A percentile compares a stretch with the other conserved stretches of the same genome.
phyloP scores from a whole-genome alignment of 768 basidiomycete species.

The Xerocomellus amylosporus region DNA sequence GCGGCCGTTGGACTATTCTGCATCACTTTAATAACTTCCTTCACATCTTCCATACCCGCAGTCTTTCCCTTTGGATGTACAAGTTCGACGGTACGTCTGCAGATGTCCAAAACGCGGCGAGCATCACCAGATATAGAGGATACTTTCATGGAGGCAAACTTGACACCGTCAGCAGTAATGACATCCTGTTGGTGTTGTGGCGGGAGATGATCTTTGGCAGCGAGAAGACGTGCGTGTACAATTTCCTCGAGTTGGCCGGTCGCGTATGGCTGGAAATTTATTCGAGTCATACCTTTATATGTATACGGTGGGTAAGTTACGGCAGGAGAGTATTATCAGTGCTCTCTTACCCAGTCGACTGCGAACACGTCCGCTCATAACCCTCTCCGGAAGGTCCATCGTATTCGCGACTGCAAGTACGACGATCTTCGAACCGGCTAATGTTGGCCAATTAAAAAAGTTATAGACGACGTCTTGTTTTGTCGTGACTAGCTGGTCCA shows the following conservation, averaged over 20 bases:
- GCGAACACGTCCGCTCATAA: constrained; percentile 87
- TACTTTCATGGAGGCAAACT: constrained; percentile 78
- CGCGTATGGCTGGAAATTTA: constrained; percentile 89
- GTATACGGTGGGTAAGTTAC: neutral
- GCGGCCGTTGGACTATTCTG: constrained; percentile 89
- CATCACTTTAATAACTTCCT: constrained; percentile 77
- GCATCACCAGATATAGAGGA: constrained; percentile 90
- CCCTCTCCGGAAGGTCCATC: constrained; percentile 95
- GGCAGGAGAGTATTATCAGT: neutral
- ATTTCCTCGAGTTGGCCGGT: constrained; percentile 79
- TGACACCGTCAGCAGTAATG: constrained; percentile 69
- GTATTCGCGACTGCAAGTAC: constrained; percentile 98
- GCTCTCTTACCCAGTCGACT: constrained; percentile 75
- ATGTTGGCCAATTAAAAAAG: constrained; percentile 99
- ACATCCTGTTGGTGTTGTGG: constrained; percentile 49
- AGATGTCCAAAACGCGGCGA: constrained; percentile 87
- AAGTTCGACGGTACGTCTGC: constrained; percentile 87
- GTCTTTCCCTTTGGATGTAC: constrained; percentile 49
- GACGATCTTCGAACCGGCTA: constrained; percentile 81
- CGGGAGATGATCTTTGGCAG: constrained; percentile 49
- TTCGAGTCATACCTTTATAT: constrained; percentile 74
- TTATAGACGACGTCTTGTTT: constrained; percentile 99
- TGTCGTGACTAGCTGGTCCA: constrained; percentile 92
- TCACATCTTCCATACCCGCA: constrained; percentile 70
- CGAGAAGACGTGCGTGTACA: constrained; percentile 74